Evolutionary conservation across 371 early-diverging fungal species (phyloP).

Genomic region (Sporodiniella umbellata): DNA sequence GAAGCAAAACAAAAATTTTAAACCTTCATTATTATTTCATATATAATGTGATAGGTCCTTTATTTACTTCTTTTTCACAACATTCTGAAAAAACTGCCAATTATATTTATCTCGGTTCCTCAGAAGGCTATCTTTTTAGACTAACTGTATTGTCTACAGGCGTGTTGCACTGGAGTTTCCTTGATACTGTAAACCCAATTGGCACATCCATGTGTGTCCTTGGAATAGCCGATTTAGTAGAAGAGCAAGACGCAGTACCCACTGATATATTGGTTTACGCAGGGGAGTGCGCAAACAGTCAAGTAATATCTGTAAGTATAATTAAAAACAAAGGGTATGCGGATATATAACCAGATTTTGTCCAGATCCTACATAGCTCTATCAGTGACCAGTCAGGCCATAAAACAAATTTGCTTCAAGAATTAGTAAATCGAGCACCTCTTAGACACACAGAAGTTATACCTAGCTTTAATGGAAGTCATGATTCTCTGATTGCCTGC

Average conservation of each 20-base stretch:
- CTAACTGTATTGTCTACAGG: conserved; percentile 8
- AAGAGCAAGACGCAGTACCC: not conserved
- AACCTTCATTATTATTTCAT: too few relatives aligned
- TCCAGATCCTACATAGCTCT: not conserved
- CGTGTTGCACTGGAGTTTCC: conserved; percentile 14
- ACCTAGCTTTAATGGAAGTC: conserved; percentile 4
- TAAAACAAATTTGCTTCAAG: conserved; percentile 11
- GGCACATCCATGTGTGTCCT: conserved; percentile 31
- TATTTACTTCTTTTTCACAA: conserved; percentile 30
- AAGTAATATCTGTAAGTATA: conserved; percentile 29
- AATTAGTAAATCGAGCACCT: conserved; percentile 34
- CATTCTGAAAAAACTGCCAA: not conserved
- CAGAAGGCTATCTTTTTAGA: conserved; percentile 28
- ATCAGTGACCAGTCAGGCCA: not conserved
- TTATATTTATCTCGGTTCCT: conserved; percentile 27
- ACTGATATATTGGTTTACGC: conserved; percentile 21
- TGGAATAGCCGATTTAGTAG: conserved; percentile 13
- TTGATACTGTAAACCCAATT: conserved; percentile 21
- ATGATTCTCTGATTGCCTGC: conserved; percentile 26
- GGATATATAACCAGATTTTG: too few relatives aligned
- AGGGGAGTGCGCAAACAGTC: conserved; percentile 40
- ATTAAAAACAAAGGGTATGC: not conserved
- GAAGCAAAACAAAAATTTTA: too few relatives aligned
- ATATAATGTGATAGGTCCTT: conserved; percentile 27
- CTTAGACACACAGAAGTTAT: conserved; percentile 22